Conservation (phyloP, 306 rosid genomes). For the Styphnolobium japonicum region DNA sequence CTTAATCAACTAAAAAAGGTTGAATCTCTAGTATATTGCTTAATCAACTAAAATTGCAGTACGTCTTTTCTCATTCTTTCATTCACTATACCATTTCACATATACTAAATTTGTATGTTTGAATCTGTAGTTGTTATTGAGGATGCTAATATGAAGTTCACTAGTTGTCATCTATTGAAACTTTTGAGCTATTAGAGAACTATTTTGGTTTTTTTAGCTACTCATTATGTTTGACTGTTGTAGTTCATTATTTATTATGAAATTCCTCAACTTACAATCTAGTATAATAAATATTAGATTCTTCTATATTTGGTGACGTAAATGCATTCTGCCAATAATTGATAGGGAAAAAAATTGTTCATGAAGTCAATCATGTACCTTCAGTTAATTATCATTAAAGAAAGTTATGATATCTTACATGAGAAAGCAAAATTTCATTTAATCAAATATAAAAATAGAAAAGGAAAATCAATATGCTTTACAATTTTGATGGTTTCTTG, state of each 20-base stretch:
- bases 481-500: too few relatives aligned
- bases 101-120: neutral
- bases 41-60: too few relatives aligned
- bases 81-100: neutral
- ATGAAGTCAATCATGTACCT: neutral
- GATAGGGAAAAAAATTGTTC: neutral
- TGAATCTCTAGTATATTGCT: neutral
- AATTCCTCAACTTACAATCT: neutral
- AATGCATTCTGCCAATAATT: neutral
- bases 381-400: neutral
- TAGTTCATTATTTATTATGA: neutral
- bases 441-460: neutral
- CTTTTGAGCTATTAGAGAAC: neutral
- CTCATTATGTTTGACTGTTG: neutral
- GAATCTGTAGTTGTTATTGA: neutral
- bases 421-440: neutral
- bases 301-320: neutral
- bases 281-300: neutral
- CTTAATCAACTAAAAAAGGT: too few relatives aligned
- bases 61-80: too few relatives aligned
- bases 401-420: neutral
- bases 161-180: neutral
- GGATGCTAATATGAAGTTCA: neutral
- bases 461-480: too few relatives aligned
- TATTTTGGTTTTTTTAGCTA: neutral